A percentile compares a stretch with the other conserved stretches of the same genome.
Evolutionary conservation across 2,329 filamentous ascomycete species (phyloP).

Genomic region (Ramichloridium luteum): DNA sequence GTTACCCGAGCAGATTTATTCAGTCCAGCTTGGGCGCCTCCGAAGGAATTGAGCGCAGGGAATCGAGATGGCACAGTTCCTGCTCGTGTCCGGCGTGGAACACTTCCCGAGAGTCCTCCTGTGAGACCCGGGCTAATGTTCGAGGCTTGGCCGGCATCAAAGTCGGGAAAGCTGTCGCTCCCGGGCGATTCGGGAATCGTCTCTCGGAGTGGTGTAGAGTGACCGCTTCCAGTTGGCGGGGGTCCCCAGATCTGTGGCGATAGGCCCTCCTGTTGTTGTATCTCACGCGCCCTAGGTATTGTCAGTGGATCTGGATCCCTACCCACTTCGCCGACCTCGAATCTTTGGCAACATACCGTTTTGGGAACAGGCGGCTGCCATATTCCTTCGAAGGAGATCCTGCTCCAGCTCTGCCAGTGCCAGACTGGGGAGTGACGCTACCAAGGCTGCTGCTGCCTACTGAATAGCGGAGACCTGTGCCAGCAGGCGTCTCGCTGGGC

Average conservation of each 20-base stretch:
- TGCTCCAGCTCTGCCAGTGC: constrained; percentile 62
- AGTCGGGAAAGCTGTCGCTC: constrained; percentile 83
- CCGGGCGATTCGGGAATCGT: constrained; percentile 95
- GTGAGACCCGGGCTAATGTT: constrained; percentile 17
- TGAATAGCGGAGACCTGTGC: constrained; percentile 55
- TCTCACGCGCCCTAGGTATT: constrained; percentile 67
- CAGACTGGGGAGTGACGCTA: constrained; percentile 37
- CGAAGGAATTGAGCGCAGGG: constrained; percentile 56
- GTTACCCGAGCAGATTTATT: constrained; percentile 75
- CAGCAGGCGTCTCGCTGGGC: constrained; percentile 59
- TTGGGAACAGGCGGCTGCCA: constrained; percentile 71
- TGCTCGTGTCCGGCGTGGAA: constrained; percentile 62
- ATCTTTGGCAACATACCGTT: constrained; percentile 54
- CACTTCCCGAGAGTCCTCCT: neutral
- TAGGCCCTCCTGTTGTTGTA: constrained; percentile 90
- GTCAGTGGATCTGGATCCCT: constrained; percentile 5
- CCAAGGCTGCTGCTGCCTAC: constrained; percentile 53
- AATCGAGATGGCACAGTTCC: constrained; percentile 95
- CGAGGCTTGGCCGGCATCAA: constrained; percentile 38
- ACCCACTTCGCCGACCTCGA: constrained; percentile 1
- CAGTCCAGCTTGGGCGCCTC: constrained; percentile 42
- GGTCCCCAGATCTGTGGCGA: constrained; percentile 71
- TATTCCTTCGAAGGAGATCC: constrained; percentile 95
- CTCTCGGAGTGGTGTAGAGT: constrained; percentile 90
- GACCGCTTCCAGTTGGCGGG: constrained; percentile 87